phyloP scores from a whole-genome alignment of 2,329 filamentous ascomycete genomes.

The Nothopassalora personata region DNA sequence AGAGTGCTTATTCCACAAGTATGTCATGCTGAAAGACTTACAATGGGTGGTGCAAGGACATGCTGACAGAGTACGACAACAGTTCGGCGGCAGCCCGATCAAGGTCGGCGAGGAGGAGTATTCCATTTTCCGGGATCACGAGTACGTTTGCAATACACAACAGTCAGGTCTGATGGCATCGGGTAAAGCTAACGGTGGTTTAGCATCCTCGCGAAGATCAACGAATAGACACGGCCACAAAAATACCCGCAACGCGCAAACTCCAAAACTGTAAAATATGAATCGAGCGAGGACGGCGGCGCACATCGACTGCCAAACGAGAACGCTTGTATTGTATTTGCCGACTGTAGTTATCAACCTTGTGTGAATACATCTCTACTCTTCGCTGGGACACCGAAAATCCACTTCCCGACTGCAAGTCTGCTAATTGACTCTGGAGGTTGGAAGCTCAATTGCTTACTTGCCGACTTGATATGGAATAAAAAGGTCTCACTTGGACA shows the following conservation, averaged over 20 bases:
- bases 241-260: slow-evolving; percentile 13
- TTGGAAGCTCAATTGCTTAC: background rate
- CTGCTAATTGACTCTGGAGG: background rate
- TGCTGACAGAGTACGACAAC: slow-evolving; percentile 9
- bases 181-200: slow-evolving; percentile 15
- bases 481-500: background rate
- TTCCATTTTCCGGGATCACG: slow-evolving; percentile 92
- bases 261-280: slow-evolving; percentile 22
- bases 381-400: background rate
- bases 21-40: slow-evolving; percentile 33
- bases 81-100: slow-evolving; percentile 91
- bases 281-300: slow-evolving; percentile 13
- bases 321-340: slow-evolving; percentile 6
- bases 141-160: slow-evolving; percentile 58
- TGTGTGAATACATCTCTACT: slow-evolving; percentile 11
- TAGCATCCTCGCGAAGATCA: slow-evolving; percentile 98
- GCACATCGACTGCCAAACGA: slow-evolving; percentile 1
- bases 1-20: slow-evolving; percentile 94
- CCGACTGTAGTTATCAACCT: slow-evolving; percentile 5
- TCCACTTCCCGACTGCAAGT: background rate
- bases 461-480: background rate
- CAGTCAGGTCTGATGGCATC: too few species aligned
- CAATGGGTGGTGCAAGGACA: background rate
- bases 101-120: slow-evolving; percentile 98
- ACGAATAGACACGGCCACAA: slow-evolving; percentile 59